Evolutionary conservation across 2,329 filamentous ascomycete species (phyloP).

Genomic region (Periconia sp.): DNA sequence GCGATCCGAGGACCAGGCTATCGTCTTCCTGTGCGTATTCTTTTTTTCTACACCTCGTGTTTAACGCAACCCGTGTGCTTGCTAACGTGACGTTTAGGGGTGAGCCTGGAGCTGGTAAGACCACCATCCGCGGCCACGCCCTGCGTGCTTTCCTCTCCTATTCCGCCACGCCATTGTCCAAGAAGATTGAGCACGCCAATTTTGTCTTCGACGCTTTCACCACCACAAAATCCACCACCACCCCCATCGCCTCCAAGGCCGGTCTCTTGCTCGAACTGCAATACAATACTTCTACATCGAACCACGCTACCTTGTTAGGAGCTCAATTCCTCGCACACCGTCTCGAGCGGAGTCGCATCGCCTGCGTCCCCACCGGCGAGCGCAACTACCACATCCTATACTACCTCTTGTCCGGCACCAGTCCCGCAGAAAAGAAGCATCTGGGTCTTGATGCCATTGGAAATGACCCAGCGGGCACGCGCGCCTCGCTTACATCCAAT

Average conservation of each 20-base stretch:
- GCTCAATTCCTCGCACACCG: constrained; percentile 94
- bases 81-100: constrained; percentile 60
- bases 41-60: neutral
- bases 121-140: constrained; percentile 86
- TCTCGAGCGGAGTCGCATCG: constrained; percentile 86
- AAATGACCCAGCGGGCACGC: constrained; percentile 55
- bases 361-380: constrained; percentile 91
- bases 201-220: constrained; percentile 97
- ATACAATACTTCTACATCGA: constrained; percentile 85
- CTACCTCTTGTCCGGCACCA: constrained; percentile 91
- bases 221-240: constrained; percentile 95
- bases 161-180: constrained; percentile 88
- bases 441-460: constrained; percentile 64
- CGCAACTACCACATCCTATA: constrained; percentile 96
- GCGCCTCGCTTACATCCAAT: constrained; percentile 59
- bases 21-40: constrained; percentile 83
- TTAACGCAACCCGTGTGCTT: neutral
- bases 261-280: constrained; percentile 95
- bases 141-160: constrained; percentile 83
- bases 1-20: constrained; percentile 88
- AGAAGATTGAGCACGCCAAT: constrained; percentile 87
- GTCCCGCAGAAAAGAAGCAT: constrained; percentile 84
- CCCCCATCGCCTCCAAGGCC: constrained; percentile 91
- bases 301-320: constrained; percentile 85
- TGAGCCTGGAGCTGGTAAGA: constrained; percentile 95